These are phyloP conservation scores for Lagerstroemia speciosa DNA, from an alignment of 345 rosid species.

Conservation along the genomic window DNA sequence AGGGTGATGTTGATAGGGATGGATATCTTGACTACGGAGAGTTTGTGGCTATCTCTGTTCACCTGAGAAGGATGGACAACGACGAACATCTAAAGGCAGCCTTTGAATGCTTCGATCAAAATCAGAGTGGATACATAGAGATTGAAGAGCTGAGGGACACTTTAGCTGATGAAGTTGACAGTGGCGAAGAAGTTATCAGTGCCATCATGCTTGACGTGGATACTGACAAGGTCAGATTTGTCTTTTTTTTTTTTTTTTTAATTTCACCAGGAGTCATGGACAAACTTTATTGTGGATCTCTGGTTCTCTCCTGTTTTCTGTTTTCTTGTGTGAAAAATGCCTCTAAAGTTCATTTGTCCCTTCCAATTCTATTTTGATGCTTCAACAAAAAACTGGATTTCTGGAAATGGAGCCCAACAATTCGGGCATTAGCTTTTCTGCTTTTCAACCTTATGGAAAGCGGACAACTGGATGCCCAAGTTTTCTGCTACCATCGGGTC, in stretches of 20 bases:
- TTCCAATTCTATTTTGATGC: too few relatives aligned
- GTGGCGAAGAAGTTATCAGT: constrained; percentile 61
- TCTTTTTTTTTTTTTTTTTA: not conserved
- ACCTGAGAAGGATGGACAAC: constrained; percentile 76
- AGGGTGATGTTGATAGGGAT: constrained; percentile 89
- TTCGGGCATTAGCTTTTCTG: too few relatives aligned
- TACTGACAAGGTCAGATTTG: constrained; percentile 64
- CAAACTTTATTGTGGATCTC: not conserved
- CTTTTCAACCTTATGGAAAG: too few relatives aligned
- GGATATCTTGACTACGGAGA: constrained; percentile 70
- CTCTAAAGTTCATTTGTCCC: too few relatives aligned
- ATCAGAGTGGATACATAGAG: constrained; percentile 74
- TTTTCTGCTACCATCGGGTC: too few relatives aligned
- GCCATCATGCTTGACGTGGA: constrained; percentile 94
- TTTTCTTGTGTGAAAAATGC: not conserved
- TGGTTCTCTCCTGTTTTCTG: not conserved
- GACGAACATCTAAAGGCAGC: constrained; percentile 86
- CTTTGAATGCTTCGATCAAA: constrained; percentile 64
- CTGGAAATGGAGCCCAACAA: too few relatives aligned
- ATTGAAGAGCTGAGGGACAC: constrained; percentile 72
- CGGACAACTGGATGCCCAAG: too few relatives aligned
- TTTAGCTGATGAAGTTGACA: constrained; percentile 62
- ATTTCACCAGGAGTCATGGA: not conserved
- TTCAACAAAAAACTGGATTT: too few relatives aligned
- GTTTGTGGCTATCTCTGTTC: constrained; percentile 82